Conservation (phyloP, 176 grass and related monocot genomes). For the Eragrostis curvula region DNA sequence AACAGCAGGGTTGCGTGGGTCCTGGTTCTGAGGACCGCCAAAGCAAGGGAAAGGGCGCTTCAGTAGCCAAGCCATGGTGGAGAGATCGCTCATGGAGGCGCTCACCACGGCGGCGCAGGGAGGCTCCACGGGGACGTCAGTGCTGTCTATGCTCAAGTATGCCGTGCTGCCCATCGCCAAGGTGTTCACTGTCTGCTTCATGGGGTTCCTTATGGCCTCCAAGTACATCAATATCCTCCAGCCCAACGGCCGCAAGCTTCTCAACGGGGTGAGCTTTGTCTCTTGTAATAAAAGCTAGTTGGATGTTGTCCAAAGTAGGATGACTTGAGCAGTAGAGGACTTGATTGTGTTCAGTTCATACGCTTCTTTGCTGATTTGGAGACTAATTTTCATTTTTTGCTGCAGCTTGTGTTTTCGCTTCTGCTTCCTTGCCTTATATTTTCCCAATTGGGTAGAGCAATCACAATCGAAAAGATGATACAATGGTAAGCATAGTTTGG, state of each 20-base stretch:
- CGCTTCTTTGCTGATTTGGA: neutral
- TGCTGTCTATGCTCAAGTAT: slow-evolving; percentile 77
- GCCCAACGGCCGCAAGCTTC: slow-evolving; percentile 88
- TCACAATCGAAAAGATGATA: slow-evolving; percentile 79
- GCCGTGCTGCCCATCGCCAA: slow-evolving; percentile 93
- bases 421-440: slow-evolving; percentile 98
- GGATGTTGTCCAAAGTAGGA: slow-evolving; percentile 16
- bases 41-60: neutral
- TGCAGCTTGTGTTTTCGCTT: slow-evolving; percentile 99
- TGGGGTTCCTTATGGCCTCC: slow-evolving; percentile 97
- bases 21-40: neutral
- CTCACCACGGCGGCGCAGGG: slow-evolving; percentile 60
- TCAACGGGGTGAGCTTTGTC: slow-evolving; percentile 78
- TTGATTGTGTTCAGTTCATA: neutral
- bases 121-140: slow-evolving; percentile 54
- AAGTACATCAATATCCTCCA: slow-evolving; percentile 95
- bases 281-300: slow-evolving; percentile 35
- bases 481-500: slow-evolving; percentile 66
- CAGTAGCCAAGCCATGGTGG: slow-evolving; percentile 44
- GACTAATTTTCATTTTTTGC: slow-evolving; percentile 28
- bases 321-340: neutral
- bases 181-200: slow-evolving; percentile 98
- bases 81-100: slow-evolving; percentile 73
- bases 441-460: slow-evolving; percentile 90
- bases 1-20: slow-evolving; percentile 22